Evolutionary conservation across 2,329 filamentous ascomycete genomes (phyloP), one percentile per base, ranked within the genome.

Genomic region (Emmonsiellopsis sp.): DNA sequence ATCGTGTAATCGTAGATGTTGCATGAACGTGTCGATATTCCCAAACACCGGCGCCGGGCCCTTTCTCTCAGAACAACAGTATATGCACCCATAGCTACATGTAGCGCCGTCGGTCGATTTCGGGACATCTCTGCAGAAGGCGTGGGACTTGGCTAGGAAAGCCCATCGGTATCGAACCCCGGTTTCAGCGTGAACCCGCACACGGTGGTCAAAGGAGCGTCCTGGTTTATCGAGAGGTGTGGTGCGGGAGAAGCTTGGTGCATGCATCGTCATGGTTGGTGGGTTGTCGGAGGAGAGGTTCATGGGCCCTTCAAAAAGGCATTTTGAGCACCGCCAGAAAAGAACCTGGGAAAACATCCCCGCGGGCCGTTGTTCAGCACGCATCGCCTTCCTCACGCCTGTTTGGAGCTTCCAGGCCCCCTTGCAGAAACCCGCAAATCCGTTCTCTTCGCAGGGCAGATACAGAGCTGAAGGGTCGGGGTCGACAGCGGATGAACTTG

Each of bases 111-210:
- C 51, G 34, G 54, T 50, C 57, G 62, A 47, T 57, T 61, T 51
- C 20, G 57, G 49, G 0, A 63, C 60, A 26, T 64, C 62, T 45
- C 67, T 69, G 53, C 68, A 60, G 2, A 67, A 55, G 9, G 75
- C 65, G 59, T 78, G 74, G 16, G 64, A 70, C 57, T 77, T 76
- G 8, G 74, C 74, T 2, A 78, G 64, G 54, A 77, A 78, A 6
- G 64, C 59, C 72, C 73, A 77, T 9, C 73, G 71, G 55, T 73
- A 75, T 11, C 68, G 67, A 7, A 78, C 62, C 0, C 73, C 71
- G 9, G 65, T 63, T 2, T 53, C 54, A 3, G 50, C 54, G 41
- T 62, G 62, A 2, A 60, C 57, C 47, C 65, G 62, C 1, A 71
- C 58, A 3, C 55, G 56, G 6, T 58, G 61, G 54, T 73, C 69